Evolutionary conservation across 441 rosid genomes (phyloP).

Genomic region (Sinapis alba): DNA sequence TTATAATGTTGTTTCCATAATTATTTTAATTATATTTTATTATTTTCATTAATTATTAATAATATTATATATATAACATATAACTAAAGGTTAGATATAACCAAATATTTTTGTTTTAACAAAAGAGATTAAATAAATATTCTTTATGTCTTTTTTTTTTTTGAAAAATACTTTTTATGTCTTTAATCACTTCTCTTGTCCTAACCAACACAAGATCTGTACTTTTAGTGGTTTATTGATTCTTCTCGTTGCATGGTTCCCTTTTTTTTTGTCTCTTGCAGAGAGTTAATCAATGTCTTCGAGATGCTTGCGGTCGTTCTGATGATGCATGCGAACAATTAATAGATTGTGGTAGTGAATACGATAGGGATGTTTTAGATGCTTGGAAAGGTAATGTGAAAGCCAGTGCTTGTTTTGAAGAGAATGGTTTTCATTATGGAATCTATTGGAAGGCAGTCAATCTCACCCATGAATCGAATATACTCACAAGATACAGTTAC

Average conservation of each 20-base stretch:
- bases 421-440: background rate
- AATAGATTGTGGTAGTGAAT: background rate
- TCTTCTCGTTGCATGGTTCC: background rate
- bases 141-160: too few relatives aligned
- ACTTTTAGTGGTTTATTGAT: background rate
- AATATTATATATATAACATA: too few relatives aligned
- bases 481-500: background rate
- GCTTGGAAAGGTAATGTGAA: background rate
- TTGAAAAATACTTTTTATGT: too few relatives aligned
- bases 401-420: background rate
- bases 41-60: too few relatives aligned
- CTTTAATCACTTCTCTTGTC: too few relatives aligned
- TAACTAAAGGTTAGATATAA: too few relatives aligned
- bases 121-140: too few relatives aligned
- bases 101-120: too few relatives aligned
- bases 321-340: background rate
- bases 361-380: background rate
- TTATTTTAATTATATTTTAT: too few relatives aligned
- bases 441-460: background rate
- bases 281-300: conserved; percentile 91
- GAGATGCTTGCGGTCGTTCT: conserved; percentile 53
- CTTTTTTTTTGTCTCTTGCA: conserved; percentile 31
- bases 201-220: too few relatives aligned
- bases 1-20: too few relatives aligned
- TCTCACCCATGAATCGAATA: background rate